Base-by-base conservation (phyloP, 2,329 filamentous ascomycete genomes). In the Aspergillus pseudotamarii region DNA sequence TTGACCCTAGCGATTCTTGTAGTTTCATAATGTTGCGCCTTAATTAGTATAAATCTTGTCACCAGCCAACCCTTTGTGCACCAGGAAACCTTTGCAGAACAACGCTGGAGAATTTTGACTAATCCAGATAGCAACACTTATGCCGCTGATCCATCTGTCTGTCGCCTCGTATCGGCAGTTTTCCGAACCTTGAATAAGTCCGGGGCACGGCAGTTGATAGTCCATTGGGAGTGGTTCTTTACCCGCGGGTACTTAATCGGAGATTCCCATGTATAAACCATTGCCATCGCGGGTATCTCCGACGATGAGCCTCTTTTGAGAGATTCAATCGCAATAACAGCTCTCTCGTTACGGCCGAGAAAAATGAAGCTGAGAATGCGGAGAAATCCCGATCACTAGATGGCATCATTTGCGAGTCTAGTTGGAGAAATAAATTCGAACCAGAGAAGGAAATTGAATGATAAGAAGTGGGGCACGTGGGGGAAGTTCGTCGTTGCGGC, bases 401-500 rank as follows among this genome's bases (percentile, higher is more conserved):
- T 41, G 6, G 36, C 36, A 41, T 36, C 34, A 32, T 14, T 16
- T 19, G 36, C 16, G 38, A 41, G 2, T 50, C 3, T 10, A 50
- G 43, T 46, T 14, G 8, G 41, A 21, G 11, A 19, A 43, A 43
- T 10, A 36, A 36, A 36, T 36, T 36, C 34, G 19, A 21, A 43
- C 21, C 23, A 14, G 28, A 51, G 6, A n/a, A 9, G 56, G 34
- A 34, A 57, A 34, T 34, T 19, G 26, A 38, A 32, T 32, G 57
- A 58, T 58, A 59, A 59, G 30, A 48, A 36, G 57, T 59, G 57
- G 57, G 57, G 57, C 43, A 34, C 46, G 41, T 45, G 57, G 57
- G 57, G 57, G 26, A 23, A 43, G 54, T 43, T 56, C n/a, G 32
- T 38, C 32, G 43, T 46, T 43, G 36, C 38, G 36, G 11, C 55